Conservation (phyloP, 768 basidiomycete species). For the Termitomyces sp. region DNA sequence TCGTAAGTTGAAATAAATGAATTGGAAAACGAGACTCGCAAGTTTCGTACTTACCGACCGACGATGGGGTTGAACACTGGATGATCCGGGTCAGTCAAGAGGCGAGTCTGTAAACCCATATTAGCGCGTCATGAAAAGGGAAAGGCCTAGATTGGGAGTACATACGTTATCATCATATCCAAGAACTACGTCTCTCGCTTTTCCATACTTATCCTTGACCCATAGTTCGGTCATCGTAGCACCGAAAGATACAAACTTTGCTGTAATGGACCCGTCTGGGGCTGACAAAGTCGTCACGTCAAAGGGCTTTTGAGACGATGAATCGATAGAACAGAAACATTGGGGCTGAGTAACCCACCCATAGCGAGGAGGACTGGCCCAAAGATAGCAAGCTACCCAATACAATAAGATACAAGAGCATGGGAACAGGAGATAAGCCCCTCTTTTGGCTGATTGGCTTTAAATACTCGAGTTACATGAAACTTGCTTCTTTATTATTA, state of each 20-base stretch:
- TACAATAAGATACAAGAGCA: neutral
- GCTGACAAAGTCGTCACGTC: slow-evolving; percentile 43
- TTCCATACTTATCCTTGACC: slow-evolving; percentile 50
- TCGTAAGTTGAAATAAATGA: neutral
- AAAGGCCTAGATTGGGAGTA: neutral
- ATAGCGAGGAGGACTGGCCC: slow-evolving; percentile 2
- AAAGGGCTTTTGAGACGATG: slow-evolving; percentile 33
- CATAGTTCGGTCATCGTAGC: slow-evolving; percentile 53
- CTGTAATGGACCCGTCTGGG: slow-evolving; percentile 53
- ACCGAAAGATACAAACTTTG: slow-evolving; percentile 55
- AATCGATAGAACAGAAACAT: neutral
- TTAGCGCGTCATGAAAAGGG: neutral
- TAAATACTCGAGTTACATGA: neutral
- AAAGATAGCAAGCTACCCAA: neutral
- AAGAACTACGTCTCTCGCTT: slow-evolving; percentile 49
- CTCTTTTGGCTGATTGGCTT: neutral
- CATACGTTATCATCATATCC: slow-evolving; percentile 55
- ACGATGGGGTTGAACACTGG: slow-evolving; percentile 42
- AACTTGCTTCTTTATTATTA: neutral
- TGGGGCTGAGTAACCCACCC: slow-evolving; percentile 2
- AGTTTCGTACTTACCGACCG: slow-evolving; percentile 23
- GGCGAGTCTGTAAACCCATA: slow-evolving; percentile 24
- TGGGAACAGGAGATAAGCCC: neutral
- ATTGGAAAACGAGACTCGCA: neutral
- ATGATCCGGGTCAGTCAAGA: slow-evolving; percentile 43